Base-by-base conservation (phyloP, 139 green algal species). In the Tetradesmus lagerheimii region DNA sequence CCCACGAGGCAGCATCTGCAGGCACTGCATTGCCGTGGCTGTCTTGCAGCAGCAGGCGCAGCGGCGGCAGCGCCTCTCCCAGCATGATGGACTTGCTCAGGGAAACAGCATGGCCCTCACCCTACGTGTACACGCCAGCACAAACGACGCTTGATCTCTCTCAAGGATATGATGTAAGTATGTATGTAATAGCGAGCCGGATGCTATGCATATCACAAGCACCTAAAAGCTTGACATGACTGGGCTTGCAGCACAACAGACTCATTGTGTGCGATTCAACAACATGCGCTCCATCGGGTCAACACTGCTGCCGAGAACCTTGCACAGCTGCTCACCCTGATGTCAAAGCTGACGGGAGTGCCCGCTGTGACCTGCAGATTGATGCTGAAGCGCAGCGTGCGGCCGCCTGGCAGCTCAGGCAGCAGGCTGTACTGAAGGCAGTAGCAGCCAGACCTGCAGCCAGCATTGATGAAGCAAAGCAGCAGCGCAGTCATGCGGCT, bases 1-100 rank as follows among this genome's bases (percentile, higher is more conserved):
- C 66, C 38, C 37, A 57, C 1, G 38, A 16, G 6, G 53, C 66
- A 47, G 84, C 66, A 35, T 14, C 15, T 14, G 43, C 43, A 41
- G 87, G 76, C 83, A 95, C 88, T 5, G 47, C 35, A 79, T 97
- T 97, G 89, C 92, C 95, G 67, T 90, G 86, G 4, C 74, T 83
- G 82, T 96, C 95, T 47, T 86, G 87, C 41, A 95, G 91, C 4
- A 77, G 79, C 38, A 97, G 39, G 20, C 87, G 89, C 76, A 97
- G 86, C 0, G 91, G 91, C 4, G 95, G 95, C 78, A 97, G 91
- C 31, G 75, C 89, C 93, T 96, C 93, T 74, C 95, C 95, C 50
- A 97, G 93, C 57, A 93, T 80, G 6, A 97, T 27, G 9, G 91
- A 53, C 50, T 87, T 83, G 57, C 87, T 79, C 1, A 92, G 92